phyloP scores from a whole-genome alignment of 179 eudicot species.

The Silene vulgaris region DNA sequence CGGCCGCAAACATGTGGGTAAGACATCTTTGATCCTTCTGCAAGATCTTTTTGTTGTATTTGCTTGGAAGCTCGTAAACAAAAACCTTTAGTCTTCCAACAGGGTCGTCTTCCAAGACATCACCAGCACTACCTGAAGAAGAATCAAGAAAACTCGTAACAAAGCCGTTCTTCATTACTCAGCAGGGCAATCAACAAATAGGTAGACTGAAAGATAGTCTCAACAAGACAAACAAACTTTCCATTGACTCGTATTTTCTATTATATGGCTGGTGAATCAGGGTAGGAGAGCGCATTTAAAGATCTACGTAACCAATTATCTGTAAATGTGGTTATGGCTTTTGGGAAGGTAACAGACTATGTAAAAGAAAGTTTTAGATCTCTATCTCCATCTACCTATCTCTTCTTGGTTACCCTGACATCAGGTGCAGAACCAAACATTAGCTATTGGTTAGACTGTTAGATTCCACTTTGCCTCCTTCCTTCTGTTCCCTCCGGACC shows the following conservation, averaged over 20 bases:
- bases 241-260: not conserved
- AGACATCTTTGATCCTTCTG: constrained; percentile 89
- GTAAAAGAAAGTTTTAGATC: too few relatives aligned
- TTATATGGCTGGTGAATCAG: not conserved
- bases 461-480: too few relatives aligned
- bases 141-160: constrained; percentile 16
- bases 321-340: too few relatives aligned
- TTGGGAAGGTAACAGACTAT: not conserved
- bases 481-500: too few relatives aligned
- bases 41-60: constrained; percentile 86
- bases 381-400: too few relatives aligned
- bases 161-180: too few relatives aligned
- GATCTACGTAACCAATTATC: not conserved
- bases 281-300: not conserved
- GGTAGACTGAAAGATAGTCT: not conserved
- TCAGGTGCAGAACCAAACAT: not conserved
- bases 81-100: constrained; percentile 86
- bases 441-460: too few relatives aligned
- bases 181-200: not conserved
- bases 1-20: constrained; percentile 94
- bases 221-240: not conserved
- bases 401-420: not conserved
- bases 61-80: constrained; percentile 93
- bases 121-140: constrained; percentile 81
- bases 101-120: constrained; percentile 91